Conservation (phyloP, 192 early-diverging fungal species). For the Backusella australiensis region DNA sequence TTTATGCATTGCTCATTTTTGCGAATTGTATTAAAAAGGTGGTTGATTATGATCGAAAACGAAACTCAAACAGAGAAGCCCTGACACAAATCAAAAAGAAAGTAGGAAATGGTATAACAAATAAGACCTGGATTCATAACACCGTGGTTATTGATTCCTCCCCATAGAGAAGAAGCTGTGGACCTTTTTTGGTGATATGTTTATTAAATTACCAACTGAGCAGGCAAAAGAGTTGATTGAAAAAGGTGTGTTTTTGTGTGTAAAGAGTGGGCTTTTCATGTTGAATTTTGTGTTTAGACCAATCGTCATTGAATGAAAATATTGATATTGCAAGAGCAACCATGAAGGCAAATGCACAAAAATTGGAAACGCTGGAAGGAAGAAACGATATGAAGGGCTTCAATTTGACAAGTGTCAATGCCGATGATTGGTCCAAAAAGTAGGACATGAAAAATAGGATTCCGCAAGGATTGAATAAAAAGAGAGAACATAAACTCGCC, state of each 20-base stretch:
- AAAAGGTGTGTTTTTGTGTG: conserved; percentile 38
- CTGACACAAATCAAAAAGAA: conserved; percentile 45
- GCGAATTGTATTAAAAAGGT: conserved; percentile 26
- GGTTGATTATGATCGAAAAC: conserved; percentile 55
- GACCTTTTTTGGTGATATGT: conserved; percentile 60
- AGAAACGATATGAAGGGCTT: conserved; percentile 41
- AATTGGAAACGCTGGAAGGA: conserved; percentile 51
- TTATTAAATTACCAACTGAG: conserved; percentile 52
- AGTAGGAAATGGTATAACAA: conserved; percentile 27
- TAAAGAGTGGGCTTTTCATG: neutral
- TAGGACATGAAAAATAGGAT: neutral
- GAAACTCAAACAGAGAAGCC: conserved; percentile 58
- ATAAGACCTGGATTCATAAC: neutral
- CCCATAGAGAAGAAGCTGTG: conserved; percentile 53
- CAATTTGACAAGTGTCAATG: conserved; percentile 41
- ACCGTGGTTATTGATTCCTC: neutral
- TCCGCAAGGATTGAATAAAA: neutral
- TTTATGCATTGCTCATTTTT: neutral
- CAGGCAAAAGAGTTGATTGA: conserved; percentile 50
- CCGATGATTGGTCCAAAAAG: conserved; percentile 28
- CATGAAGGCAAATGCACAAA: conserved; percentile 42
- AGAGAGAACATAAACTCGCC: too few relatives aligned
- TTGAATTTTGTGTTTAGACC: conserved; percentile 36
- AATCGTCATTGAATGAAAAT: conserved; percentile 44
- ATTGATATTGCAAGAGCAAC: conserved; percentile 42